phyloP scores from a whole-genome alignment of 441 rosid genomes.

The Populus tomentosa region DNA sequence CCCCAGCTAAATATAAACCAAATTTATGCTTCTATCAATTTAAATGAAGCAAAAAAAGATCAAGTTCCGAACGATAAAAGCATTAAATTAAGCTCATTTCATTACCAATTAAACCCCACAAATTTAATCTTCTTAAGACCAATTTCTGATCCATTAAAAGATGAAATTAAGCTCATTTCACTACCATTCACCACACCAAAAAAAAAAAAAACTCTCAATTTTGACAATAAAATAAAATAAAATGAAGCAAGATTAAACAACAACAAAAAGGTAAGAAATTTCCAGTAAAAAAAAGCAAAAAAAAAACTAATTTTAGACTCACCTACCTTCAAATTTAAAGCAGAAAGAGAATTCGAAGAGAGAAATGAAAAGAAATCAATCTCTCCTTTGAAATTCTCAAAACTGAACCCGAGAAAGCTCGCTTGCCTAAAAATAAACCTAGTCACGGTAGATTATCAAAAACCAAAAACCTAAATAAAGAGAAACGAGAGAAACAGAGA shows the following conservation, averaged over 20 bases:
- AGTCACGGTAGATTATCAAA: neutral
- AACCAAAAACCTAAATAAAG: neutral
- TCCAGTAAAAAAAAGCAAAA: neutral
- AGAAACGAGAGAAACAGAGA: neutral
- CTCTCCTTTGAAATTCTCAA: conserved; percentile 7
- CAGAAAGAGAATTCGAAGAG: conserved; percentile 6
- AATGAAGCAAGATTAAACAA: neutral
- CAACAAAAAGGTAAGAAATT: neutral
- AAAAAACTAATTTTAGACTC: too few relatives aligned
- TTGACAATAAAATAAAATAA: neutral
- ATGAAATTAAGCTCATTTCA: neutral
- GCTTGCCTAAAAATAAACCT: neutral
- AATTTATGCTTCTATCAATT: neutral
- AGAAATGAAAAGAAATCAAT: conserved; percentile 9
- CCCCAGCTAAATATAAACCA: neutral
- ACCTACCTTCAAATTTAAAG: neutral
- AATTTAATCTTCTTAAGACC: neutral
- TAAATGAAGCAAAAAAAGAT: neutral
- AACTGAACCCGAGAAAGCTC: neutral
- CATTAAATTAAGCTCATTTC: neutral
- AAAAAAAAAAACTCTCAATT: neutral
- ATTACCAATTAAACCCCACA: neutral
- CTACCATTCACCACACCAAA: neutral
- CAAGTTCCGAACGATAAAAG: neutral
- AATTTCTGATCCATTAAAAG: neutral